These are phyloP conservation scores for Mycena kentingensis DNA, from an alignment of 768 basidiomycete species.

Conservation along the genomic window DNA sequence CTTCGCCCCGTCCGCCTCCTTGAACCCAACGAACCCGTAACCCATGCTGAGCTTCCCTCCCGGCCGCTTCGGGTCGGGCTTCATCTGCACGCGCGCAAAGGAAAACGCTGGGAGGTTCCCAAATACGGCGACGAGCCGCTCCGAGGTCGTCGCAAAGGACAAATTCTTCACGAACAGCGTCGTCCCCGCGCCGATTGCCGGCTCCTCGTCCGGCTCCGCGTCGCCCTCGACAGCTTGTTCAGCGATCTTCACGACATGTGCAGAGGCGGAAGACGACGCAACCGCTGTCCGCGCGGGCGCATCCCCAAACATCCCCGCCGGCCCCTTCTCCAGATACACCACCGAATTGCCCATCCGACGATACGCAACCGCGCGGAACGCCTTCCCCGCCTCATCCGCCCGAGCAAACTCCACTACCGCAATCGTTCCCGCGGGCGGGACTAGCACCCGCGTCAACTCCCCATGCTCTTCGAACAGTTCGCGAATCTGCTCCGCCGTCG, in stretches of 20 bases:
- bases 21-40: conserved; percentile 95
- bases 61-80: conserved; percentile 79
- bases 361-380: conserved; percentile 84
- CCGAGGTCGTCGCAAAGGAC: conserved; percentile 85
- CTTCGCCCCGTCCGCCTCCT: conserved; percentile 68
- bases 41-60: conserved; percentile 83
- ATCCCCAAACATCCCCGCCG: conserved; percentile 77
- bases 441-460: conserved; percentile 64
- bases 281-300: conserved; percentile 27
- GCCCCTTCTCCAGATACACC: conserved; percentile 92
- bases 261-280: conserved; percentile 10
- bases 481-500: conserved; percentile 70
- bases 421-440: conserved; percentile 92
- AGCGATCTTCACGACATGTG: conserved; percentile 39
- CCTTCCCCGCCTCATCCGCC: conserved; percentile 67
- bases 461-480: conserved; percentile 82
- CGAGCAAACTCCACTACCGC: conserved; percentile 88
- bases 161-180: conserved; percentile 96
- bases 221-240: conserved; percentile 40
- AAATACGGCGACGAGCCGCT: conserved; percentile 69
- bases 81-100: conserved; percentile 90
- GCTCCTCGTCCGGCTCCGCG: conserved; percentile 43
- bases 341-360: conserved; percentile 85
- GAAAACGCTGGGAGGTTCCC: conserved; percentile 74
- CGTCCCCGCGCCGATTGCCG: conserved; percentile 60